Evolutionary conservation across 2,329 filamentous ascomycete species (phyloP).

Genomic region (Immersiporthe knoxdaviesiana): DNA sequence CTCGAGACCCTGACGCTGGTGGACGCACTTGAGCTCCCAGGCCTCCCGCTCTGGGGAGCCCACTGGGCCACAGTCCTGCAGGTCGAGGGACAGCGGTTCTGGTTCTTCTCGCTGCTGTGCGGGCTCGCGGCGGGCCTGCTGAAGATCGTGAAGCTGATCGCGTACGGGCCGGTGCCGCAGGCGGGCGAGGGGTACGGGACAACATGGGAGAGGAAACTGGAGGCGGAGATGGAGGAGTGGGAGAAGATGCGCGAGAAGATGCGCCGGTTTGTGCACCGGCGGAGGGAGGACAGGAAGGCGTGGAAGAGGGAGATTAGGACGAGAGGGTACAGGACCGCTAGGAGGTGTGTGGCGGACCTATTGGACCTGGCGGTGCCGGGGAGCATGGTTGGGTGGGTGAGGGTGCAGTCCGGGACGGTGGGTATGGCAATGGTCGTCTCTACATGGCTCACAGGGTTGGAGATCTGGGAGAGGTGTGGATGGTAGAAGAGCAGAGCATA

Average conservation of each 20-base stretch:
- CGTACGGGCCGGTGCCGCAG: conserved; percentile 42
- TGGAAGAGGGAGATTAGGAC: conserved; percentile 38
- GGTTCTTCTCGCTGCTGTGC: conserved; percentile 65
- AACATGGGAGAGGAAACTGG: conserved; percentile 34
- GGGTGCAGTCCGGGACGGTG: conserved; percentile 53
- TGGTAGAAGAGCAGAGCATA: background rate
- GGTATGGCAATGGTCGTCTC: conserved; percentile 63
- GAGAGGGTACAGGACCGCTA: conserved; percentile 43
- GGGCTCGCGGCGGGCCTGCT: conserved; percentile 50
- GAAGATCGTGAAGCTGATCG: conserved; percentile 44
- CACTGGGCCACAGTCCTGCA: conserved; percentile 52
- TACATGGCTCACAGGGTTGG: conserved; percentile 61
- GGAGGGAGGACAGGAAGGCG: conserved; percentile 39
- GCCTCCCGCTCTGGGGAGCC: conserved; percentile 56
- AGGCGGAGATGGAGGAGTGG: conserved; percentile 30
- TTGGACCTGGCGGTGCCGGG: conserved; percentile 68
- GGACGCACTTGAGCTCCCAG: conserved; percentile 50
- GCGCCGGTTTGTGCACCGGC: conserved; percentile 39
- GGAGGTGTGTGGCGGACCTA: conserved; percentile 57
- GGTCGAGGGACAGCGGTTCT: conserved; percentile 68
- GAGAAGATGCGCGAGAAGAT: conserved; percentile 43
- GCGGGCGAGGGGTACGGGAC: conserved; percentile 37
- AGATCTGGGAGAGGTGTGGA: conserved; percentile 62
- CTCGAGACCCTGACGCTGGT: conserved; percentile 68
- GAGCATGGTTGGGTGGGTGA: conserved; percentile 62